A percentile compares a stretch with the other conserved stretches of the same genome.
phyloP scores from a whole-genome alignment of 805 yeast genomes.

The Nakazawaea ishiwadae region DNA sequence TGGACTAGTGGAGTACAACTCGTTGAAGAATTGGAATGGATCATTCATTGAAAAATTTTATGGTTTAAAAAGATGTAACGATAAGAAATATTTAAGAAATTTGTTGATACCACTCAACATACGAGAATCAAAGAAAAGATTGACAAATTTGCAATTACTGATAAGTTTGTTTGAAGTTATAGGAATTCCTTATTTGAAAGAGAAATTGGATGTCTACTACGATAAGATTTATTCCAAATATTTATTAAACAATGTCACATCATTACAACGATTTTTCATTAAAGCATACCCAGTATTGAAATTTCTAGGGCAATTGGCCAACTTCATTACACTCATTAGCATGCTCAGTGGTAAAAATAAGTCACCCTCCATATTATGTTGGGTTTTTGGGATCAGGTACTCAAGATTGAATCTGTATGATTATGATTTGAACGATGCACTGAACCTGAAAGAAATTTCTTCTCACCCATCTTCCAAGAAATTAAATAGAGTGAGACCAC shows the following conservation, averaged over 20 bases:
- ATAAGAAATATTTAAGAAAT: not conserved
- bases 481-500: conserved; percentile 37
- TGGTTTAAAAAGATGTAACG: conserved; percentile 67
- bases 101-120: conserved; percentile 1
- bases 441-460: no score
- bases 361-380: conserved; percentile 59
- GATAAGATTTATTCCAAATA: conserved; percentile 60
- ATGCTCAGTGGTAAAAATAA: conserved; percentile 65
- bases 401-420: conserved; percentile 55
- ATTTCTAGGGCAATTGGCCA: conserved; percentile 38
- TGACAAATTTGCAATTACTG: conserved; percentile 47
- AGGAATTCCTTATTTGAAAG: conserved; percentile 62
- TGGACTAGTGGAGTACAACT: conserved; percentile 65
- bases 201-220: conserved; percentile 60
- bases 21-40: conserved; percentile 70
- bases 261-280: conserved; percentile 38
- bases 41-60: conserved; percentile 90
- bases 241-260: conserved; percentile 35
- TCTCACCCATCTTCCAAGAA: no score
- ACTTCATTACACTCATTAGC: conserved; percentile 54
- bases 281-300: conserved; percentile 59
- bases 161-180: conserved; percentile 57
- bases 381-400: conserved; percentile 57
- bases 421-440: conserved; percentile 36
- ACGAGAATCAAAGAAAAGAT: conserved; percentile 33